phyloP scores from a whole-genome alignment of 352 stramenopile species.

The Phytopythium aichiense region DNA sequence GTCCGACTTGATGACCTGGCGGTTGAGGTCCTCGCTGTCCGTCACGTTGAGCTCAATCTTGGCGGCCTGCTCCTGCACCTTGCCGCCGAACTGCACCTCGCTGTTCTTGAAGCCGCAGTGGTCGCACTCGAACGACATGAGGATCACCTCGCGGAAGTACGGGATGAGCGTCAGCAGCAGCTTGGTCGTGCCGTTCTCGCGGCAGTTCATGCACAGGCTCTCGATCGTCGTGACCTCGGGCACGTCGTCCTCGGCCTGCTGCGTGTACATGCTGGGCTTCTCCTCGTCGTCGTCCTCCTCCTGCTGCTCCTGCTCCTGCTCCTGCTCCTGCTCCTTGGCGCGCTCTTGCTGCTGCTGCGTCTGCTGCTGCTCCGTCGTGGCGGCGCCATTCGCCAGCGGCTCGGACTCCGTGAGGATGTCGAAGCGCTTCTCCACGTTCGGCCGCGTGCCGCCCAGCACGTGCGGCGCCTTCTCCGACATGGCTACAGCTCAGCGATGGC shows the following conservation, averaged over 20 bases:
- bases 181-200: constrained; percentile 80
- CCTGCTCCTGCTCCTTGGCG: background rate
- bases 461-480: constrained; percentile 66
- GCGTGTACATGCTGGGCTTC: constrained; percentile 31
- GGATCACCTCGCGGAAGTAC: constrained; percentile 93
- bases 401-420: constrained; percentile 26
- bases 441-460: constrained; percentile 48
- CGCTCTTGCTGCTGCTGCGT: background rate
- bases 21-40: constrained; percentile 68
- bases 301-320: constrained; percentile 7
- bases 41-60: constrained; percentile 53
- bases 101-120: constrained; percentile 83
- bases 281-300: constrained; percentile 6
- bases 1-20: constrained; percentile 90
- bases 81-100: constrained; percentile 65
- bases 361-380: background rate
- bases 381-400: constrained; percentile 14
- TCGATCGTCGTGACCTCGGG: constrained; percentile 60
- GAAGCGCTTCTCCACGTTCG: constrained; percentile 55
- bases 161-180: constrained; percentile 92
- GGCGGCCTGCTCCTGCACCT: constrained; percentile 63
- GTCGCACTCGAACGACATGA: constrained; percentile 92
- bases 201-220: constrained; percentile 91
- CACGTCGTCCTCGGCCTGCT: constrained; percentile 48
- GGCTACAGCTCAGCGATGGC: background rate